phyloP scores from a whole-genome alignment of 768 basidiomycete genomes.

The Lactifluus volemus region DNA sequence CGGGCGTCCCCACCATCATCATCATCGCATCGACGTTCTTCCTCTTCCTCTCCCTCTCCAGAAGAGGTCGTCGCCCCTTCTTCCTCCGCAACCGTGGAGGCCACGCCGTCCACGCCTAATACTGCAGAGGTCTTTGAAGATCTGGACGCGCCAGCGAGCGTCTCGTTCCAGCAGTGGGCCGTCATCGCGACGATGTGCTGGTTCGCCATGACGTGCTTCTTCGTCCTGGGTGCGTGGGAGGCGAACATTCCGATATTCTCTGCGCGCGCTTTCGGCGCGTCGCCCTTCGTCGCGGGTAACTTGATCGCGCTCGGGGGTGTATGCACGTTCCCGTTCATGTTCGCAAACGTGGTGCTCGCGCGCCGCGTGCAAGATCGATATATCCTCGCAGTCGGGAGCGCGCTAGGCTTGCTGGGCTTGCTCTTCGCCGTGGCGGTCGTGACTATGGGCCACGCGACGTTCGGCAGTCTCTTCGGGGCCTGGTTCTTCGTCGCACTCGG shows the following conservation, averaged over 20 bases:
- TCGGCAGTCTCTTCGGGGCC: conserved; percentile 37
- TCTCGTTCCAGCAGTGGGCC: conserved; percentile 36
- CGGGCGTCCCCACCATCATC: not conserved
- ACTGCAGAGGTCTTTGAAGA: conserved; percentile 9
- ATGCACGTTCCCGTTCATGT: conserved; percentile 56
- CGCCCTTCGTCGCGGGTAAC: conserved; percentile 57
- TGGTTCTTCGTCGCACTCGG: conserved; percentile 60
- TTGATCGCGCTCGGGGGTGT: conserved; percentile 62
- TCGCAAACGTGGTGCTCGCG: conserved; percentile 49
- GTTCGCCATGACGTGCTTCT: conserved; percentile 62
- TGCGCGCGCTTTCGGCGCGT: conserved; percentile 41
- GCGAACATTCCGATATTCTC: conserved; percentile 58
- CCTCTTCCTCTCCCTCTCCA: not conserved
- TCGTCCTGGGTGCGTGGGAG: conserved; percentile 63
- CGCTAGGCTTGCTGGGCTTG: conserved; percentile 44
- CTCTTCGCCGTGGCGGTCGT: conserved; percentile 43
- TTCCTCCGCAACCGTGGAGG: not conserved
- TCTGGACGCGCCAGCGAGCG: not conserved
- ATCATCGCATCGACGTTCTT: not conserved
- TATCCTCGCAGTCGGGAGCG: conserved; percentile 44
- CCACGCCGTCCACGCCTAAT: too few species aligned
- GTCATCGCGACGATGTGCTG: conserved; percentile 58
- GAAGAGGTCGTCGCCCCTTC: not conserved
- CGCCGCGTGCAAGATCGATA: conserved; percentile 52
- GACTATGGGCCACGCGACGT: conserved; percentile 29